These are phyloP conservation scores for Penicillium sp. DNA, from an alignment of 2,329 filamentous ascomycete species.

Conservation along the genomic window DNA sequence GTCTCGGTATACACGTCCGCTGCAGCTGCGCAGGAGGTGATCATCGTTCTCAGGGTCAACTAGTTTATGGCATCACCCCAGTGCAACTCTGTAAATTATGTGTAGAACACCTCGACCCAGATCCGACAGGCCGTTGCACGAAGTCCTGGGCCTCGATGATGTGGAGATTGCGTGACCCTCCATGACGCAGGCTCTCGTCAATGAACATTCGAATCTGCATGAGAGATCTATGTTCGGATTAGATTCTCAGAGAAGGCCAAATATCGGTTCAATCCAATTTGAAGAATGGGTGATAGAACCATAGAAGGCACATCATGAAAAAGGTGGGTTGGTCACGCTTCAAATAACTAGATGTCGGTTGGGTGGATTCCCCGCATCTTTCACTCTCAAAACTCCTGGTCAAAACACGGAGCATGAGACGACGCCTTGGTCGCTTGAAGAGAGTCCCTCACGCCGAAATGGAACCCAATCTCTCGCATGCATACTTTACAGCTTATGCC, in stretches of 20 bases:
- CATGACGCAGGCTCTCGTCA: neutral
- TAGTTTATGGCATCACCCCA: neutral
- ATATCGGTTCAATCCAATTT: too few species aligned
- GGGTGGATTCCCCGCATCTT: neutral
- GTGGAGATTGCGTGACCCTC: neutral
- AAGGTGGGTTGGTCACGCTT: neutral
- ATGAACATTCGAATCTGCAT: neutral
- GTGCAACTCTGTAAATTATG: neutral
- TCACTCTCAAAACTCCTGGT: neutral
- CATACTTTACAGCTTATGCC: conserved; percentile 6
- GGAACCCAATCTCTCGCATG: neutral
- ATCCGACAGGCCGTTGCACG: too few species aligned
- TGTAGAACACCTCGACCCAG: too few species aligned
- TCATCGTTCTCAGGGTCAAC: neutral
- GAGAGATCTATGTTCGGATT: neutral
- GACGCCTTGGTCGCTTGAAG: neutral
- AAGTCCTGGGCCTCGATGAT: neutral
- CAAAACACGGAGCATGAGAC: neutral
- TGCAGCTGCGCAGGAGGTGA: neutral
- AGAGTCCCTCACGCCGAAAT: neutral
- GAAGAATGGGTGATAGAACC: neutral
- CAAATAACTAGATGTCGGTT: neutral
- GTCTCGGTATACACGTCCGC: neutral
- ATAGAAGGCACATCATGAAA: neutral
- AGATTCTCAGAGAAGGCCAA: neutral